Base-by-base conservation (phyloP, 768 basidiomycete genomes). In the Cantharellus anzutake region DNA sequence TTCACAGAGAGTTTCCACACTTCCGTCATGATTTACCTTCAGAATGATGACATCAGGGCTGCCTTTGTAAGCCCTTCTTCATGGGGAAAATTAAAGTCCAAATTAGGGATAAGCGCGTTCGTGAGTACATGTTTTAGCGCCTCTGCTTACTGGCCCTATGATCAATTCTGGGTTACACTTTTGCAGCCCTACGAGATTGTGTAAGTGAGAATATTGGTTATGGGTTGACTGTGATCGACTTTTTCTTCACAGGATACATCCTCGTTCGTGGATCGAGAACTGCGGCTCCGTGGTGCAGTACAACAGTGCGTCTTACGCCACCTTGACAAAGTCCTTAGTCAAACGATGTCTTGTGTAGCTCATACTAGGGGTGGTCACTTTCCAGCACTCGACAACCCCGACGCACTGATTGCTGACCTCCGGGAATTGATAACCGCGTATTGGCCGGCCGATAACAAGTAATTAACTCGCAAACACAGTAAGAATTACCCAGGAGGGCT, bases 1-100 rank as follows among this genome's bases (percentile, higher is more conserved):
- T 63, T 65, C n/a, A 63, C 60, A 34, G 52, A 59, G 14, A 56
- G 61, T 41, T 65, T 64, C 50, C 41, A 61, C 20, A 60, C 64
- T 3, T 60, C 64, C 5, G 64, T 64, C 3, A 37, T 65, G 56
- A 64, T 65, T 20, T 65, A 65, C 59, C 59, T 62, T 42, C 59
- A 64, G 44, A 59, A 57, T 14, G 48, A 51, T 5, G 44, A 11
- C 29, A 29, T 11, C 11, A 11, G 44, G 29, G 44, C 44, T 48
- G 1, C 11, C 44, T 29, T 48, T 11, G 11, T 29, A 0, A 29
- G 29, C 29, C 44, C 44, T 11, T 11, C 44, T 29, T 11, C 29
- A 48, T 48, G 44, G 44, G 44, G 44, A 29, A 48, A 48, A 29
- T 11, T 48, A 11, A 48, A 48, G 1, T 48, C 44, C 11, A 11